phyloP scores from a whole-genome alignment of 2,329 filamentous ascomycete species.

The Fusarium ambrosium region DNA sequence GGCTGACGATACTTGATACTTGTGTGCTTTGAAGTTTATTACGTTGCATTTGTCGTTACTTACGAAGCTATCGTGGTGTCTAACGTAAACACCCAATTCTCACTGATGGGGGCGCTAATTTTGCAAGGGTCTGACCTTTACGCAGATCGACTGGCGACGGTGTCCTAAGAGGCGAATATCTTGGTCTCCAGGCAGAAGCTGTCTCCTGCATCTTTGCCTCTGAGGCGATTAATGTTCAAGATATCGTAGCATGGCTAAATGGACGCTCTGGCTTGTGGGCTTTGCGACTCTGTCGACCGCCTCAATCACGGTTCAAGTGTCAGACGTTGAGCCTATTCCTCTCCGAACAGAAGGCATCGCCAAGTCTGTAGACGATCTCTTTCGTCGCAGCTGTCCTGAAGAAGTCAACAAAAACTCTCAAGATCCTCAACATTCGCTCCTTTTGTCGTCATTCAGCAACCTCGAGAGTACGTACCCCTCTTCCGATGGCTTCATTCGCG shows the following conservation, averaged over 20 bases:
- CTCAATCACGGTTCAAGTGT: constrained; percentile 46
- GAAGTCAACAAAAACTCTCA: constrained; percentile 37
- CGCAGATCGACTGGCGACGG: neutral
- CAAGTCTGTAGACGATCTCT: constrained; percentile 48
- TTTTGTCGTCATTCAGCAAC: constrained; percentile 48
- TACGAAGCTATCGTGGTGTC: neutral
- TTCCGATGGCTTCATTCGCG: constrained; percentile 59
- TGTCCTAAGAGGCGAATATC: neutral
- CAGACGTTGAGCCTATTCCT: constrained; percentile 47
- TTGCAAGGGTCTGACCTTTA: constrained; percentile 3
- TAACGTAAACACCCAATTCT: neutral
- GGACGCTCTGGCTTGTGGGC: constrained; percentile 24
- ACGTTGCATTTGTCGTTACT: neutral
- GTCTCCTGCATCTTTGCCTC: neutral
- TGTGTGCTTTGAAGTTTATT: neutral
- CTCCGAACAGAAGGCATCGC: constrained; percentile 40
- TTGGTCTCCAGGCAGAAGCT: neutral
- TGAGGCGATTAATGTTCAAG: fast-evolving
- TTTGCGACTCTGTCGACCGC: constrained; percentile 33
- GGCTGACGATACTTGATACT: neutral
- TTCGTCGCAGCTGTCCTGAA: constrained; percentile 52
- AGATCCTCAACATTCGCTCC: constrained; percentile 40
- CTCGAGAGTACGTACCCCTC: constrained; percentile 46
- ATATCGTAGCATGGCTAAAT: constrained; percentile 16
- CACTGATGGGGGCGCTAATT: constrained; percentile 9